Base-by-base conservation (phyloP, 176 grass and related monocot species). In the Cenchrus americanus region DNA sequence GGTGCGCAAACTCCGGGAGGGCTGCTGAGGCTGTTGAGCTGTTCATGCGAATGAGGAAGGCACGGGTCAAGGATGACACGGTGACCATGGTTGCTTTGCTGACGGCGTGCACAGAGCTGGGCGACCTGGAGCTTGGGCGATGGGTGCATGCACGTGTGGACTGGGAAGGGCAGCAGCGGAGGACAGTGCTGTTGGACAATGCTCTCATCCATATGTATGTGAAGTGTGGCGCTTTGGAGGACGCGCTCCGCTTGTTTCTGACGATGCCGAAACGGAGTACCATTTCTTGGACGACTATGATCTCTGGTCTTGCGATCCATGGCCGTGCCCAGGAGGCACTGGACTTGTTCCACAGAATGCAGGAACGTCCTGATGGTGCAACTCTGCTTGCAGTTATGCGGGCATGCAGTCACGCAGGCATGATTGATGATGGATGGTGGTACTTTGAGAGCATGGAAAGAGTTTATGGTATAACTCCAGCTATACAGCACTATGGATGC, bases 271-370 rank as follows among this genome's bases (percentile, higher is more conserved):
- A 55, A 58, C 46, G 88, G 86, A 87, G 49, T 58, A 93, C 92
- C 57, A 58, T 87, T 70, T 89, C 92, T 11, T 97, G 92, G 90
- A 97, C 86, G 13, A 94, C 86, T 30, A 89, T 94, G 80, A 97
- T 97, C 37, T 87, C 76, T 0, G 94, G 94, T 67, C 88, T 94
- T 19, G 88, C 88, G 0, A 62, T 74, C 11, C 88, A 91, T 74
- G 88, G 92, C 21, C 79, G 69, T 37, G 42, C 83, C 9, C 27
- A 90, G 42, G 85, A 93, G 18, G 92, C 90, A 6, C 65, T 97
- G 54, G 49, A 74, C 18, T 62, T 94, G 76, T 97, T 94, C 52
- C 60, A 77, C 34, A 58, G 34, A 75, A 86, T 96, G 86, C 84
- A 81, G 42, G 55, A 79, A 22, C 66, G 55, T 55, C 88, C 90